Percentiles rank a stretch among this genome's conserved stretches.
Conservation (phyloP, 2,329 filamentous ascomycete genomes). For the Arthrobotrys conoides region DNA sequence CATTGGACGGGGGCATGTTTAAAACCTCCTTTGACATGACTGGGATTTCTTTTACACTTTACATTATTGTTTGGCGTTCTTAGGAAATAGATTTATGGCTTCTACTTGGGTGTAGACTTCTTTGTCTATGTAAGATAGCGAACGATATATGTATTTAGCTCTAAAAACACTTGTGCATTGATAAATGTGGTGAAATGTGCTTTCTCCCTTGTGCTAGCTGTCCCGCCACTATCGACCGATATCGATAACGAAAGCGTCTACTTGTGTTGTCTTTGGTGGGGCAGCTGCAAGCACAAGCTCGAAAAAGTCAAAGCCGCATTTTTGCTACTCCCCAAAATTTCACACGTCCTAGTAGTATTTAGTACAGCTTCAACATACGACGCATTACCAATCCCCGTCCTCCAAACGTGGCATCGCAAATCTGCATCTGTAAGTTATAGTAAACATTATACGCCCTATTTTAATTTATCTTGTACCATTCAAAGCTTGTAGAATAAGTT, state of each 20-base stretch:
- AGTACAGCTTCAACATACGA: constrained; percentile 18
- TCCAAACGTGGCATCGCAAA: not conserved
- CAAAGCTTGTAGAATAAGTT: not conserved
- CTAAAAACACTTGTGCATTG: not conserved
- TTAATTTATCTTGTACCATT: not conserved
- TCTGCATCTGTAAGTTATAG: not conserved
- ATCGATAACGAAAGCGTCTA: constrained; percentile 49
- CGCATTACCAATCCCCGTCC: constrained; percentile 26
- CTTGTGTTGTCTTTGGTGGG: constrained; percentile 60
- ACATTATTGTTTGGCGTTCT: constrained; percentile 29
- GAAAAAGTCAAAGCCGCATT: constrained; percentile 61
- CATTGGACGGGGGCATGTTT: no score
- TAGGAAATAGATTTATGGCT: constrained; percentile 31
- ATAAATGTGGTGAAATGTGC: not conserved
- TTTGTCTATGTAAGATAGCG: constrained; percentile 6
- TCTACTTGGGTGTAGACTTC: not conserved
- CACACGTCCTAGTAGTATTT: constrained; percentile 39
- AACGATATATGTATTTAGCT: constrained; percentile 5
- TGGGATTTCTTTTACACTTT: not conserved
- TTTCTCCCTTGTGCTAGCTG: no score
- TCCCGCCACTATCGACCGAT: constrained; percentile 39
- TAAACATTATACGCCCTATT: not conserved
- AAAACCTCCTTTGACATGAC: not conserved
- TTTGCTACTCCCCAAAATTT: constrained; percentile 58
- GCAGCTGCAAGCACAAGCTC: constrained; percentile 59